Conservation (phyloP, 495 filamentous ascomycete genomes). For the Chlorociboria aeruginascens region DNA sequence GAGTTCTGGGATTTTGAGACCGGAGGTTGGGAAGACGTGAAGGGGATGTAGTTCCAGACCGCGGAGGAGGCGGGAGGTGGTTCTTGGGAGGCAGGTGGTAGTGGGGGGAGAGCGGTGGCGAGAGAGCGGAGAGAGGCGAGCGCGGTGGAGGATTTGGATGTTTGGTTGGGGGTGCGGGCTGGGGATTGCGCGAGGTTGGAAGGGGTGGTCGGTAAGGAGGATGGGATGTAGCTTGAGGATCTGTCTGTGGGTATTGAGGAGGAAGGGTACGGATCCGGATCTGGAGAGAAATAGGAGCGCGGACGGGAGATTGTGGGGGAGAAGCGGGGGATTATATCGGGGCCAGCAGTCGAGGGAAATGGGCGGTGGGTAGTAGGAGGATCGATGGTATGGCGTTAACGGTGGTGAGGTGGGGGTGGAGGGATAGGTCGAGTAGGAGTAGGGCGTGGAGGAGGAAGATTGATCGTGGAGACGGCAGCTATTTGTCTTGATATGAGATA, state of each 20-base stretch:
- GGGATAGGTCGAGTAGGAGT: slow-evolving; percentile 2
- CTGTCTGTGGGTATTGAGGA: neutral
- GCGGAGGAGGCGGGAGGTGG: slow-evolving; percentile 6
- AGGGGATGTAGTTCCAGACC: slow-evolving; percentile 18
- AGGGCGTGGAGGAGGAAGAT: slow-evolving; percentile 5
- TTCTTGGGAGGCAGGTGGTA: neutral
- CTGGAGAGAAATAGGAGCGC: slow-evolving; percentile 18
- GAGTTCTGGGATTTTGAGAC: neutral
- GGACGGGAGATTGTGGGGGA: slow-evolving; percentile 19
- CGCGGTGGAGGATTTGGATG: slow-evolving; percentile 6
- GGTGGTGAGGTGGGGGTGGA: slow-evolving; percentile 12
- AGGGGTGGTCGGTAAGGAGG: no score
- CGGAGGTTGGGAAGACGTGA: neutral
- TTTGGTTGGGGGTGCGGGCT: neutral
- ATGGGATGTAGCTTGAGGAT: neutral
- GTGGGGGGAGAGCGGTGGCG: slow-evolving; percentile 13
- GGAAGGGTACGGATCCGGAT: slow-evolving; percentile 14
- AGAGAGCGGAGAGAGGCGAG: slow-evolving; percentile 12
- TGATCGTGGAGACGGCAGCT: slow-evolving; percentile 20
- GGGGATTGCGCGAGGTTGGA: neutral
- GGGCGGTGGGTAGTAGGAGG: neutral
- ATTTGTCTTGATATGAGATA: neutral
- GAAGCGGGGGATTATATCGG: slow-evolving; percentile 20
- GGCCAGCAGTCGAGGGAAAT: slow-evolving; percentile 13
- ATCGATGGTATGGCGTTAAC: slow-evolving; percentile 11